Evolutionary conservation across 495 filamentous ascomycete species (phyloP).

Genomic region (Xylaria bambusicola): DNA sequence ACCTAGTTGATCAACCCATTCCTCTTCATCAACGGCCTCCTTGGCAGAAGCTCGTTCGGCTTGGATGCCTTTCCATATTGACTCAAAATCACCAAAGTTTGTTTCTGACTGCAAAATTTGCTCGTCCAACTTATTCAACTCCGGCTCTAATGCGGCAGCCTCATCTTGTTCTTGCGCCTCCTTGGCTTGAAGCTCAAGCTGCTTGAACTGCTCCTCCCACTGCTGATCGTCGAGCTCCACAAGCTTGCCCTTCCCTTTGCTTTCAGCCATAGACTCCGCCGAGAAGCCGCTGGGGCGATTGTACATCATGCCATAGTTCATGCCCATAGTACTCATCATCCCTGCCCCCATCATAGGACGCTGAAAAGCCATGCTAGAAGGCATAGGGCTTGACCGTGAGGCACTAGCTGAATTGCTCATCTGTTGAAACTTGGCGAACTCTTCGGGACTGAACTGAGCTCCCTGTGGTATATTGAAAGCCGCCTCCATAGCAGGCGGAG

Average conservation of each 20-base stretch:
- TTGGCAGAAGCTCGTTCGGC: constrained; percentile 75
- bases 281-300: constrained; percentile 53
- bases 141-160: constrained; percentile 77
- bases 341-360: constrained; percentile 45
- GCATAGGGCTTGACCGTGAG: constrained; percentile 51
- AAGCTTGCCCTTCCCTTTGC: constrained; percentile 83
- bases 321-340: constrained; percentile 50
- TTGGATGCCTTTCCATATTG: constrained; percentile 83
- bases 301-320: constrained; percentile 50
- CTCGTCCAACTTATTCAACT: constrained; percentile 84
- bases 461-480: constrained; percentile 64
- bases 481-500: constrained; percentile 76
- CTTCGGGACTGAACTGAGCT: constrained; percentile 74
- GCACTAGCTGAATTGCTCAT: constrained; percentile 55
- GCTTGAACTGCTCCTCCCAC: constrained; percentile 94
- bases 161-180: constrained; percentile 61
- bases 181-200: constrained; percentile 75
- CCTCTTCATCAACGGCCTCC: constrained; percentile 66
- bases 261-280: constrained; percentile 39
- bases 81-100: constrained; percentile 81
- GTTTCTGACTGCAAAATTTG: constrained; percentile 54
- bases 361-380: constrained; percentile 33
- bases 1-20: constrained; percentile 62
- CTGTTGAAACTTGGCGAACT: constrained; percentile 83
- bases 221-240: constrained; percentile 90